phyloP scores from a whole-genome alignment of 805 yeast genomes.

The Metschnikowia chrysomelidarum region DNA sequence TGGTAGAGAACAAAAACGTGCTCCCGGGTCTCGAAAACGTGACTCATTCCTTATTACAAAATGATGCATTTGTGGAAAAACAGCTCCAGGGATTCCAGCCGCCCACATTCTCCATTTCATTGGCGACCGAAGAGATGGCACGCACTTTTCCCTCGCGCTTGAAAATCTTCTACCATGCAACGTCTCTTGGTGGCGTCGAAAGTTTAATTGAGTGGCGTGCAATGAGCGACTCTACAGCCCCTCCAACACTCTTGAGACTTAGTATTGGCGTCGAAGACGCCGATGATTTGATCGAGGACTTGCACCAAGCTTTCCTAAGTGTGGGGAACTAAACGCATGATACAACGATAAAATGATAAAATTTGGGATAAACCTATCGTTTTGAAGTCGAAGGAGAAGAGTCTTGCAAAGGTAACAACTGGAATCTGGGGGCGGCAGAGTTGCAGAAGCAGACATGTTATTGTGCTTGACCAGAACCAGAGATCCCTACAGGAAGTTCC shows the following conservation, averaged over 20 bases:
- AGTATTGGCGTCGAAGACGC: constrained; percentile 80
- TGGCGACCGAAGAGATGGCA: constrained; percentile 53
- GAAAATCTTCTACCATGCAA: constrained; percentile 81
- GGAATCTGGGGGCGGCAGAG: no score
- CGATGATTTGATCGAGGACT: constrained; percentile 73
- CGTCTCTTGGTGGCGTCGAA: constrained; percentile 91
- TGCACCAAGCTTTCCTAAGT: constrained; percentile 60
- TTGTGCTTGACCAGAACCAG: no score
- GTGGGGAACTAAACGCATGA: no score
- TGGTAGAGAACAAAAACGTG: constrained; percentile 47
- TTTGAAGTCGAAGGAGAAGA: no score
- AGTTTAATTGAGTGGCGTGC: constrained; percentile 91
- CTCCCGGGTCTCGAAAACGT: constrained; percentile 52
- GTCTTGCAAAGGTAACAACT: no score
- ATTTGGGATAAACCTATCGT: no score
- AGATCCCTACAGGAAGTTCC: no score
- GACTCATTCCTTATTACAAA: constrained; percentile 76
- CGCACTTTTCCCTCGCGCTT: constrained; percentile 60
- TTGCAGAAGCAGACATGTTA: no score
- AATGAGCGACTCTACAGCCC: constrained; percentile 55
- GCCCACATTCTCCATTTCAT: constrained; percentile 73
- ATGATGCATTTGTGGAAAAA: constrained; percentile 58
- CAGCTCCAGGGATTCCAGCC: constrained; percentile 65
- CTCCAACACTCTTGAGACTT: constrained; percentile 61
- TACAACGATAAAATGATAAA: no score